Evolutionary conservation across 306 rosid genomes (phyloP).

Genomic region (Biancaea sappan): DNA sequence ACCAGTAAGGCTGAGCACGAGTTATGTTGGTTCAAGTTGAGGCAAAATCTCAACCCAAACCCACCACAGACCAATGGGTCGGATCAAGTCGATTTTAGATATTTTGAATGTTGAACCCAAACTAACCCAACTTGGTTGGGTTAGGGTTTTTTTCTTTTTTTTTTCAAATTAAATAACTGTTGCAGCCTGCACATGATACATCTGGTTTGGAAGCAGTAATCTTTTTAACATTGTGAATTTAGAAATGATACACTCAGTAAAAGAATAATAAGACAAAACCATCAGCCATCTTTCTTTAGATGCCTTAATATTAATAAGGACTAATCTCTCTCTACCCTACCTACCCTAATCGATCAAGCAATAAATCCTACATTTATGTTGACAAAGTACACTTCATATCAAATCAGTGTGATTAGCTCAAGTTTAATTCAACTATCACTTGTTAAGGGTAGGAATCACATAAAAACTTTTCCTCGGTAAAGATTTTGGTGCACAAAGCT

Average conservation of each 20-base stretch:
- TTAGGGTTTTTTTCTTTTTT: no score
- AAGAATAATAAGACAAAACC: not conserved
- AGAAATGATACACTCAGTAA: slow-evolving; percentile 37
- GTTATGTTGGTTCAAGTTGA: no score
- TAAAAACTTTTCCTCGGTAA: not conserved
- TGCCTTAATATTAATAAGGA: not conserved
- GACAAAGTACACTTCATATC: not conserved
- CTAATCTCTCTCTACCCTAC: not conserved
- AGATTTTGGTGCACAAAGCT: not conserved
- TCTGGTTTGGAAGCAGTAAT: no score
- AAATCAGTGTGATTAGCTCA: not conserved
- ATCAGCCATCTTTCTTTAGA: not conserved
- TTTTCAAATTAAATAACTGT: no score
- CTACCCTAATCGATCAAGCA: not conserved
- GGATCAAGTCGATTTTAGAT: no score
- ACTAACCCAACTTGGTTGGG: no score
- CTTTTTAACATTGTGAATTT: no score
- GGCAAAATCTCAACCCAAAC: no score
- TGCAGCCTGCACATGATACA: no score
- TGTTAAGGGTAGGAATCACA: not conserved
- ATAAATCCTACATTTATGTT: not conserved
- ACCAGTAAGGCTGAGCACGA: no score
- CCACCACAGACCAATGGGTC: no score
- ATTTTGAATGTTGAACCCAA: no score
- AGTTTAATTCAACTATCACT: not conserved